Percentiles rank a stretch among this genome's conserved stretches.
Evolutionary conservation across 1,284 basidiomycete species (phyloP).

Genomic region (Entoloma clypeatum): DNA sequence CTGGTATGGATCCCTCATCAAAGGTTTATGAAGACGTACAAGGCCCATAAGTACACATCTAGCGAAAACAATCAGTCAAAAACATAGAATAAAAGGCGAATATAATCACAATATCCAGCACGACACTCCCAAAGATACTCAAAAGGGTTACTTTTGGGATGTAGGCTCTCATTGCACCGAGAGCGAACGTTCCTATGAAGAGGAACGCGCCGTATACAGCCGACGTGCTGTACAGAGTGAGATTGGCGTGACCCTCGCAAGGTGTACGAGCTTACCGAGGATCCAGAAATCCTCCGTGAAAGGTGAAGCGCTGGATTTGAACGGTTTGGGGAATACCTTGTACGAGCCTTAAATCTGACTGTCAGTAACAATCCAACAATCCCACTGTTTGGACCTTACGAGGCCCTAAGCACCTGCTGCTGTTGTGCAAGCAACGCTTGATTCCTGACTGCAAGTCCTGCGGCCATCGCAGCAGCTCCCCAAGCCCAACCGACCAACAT

Average conservation of each 20-base stretch:
- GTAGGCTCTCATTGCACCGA: slow-evolving; percentile 60
- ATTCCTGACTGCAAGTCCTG: slow-evolving; percentile 54
- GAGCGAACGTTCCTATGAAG: slow-evolving; percentile 57
- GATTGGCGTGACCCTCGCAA: slow-evolving; percentile 1
- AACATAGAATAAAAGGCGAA: not conserved
- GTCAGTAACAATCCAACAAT: not conserved
- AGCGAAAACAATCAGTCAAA: not conserved
- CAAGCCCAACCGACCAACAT: slow-evolving; percentile 74
- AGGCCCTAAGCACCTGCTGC: slow-evolving; percentile 41
- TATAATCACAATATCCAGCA: slow-evolving; percentile 48
- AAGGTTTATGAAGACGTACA: slow-evolving; percentile 30
- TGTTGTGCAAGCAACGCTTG: slow-evolving; percentile 46
- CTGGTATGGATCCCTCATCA: not conserved
- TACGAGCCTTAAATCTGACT: slow-evolving; percentile 33
- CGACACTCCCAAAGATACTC: slow-evolving; percentile 56
- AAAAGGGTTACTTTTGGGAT: slow-evolving; percentile 57
- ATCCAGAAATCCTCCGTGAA: slow-evolving; percentile 68
- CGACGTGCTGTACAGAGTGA: slow-evolving; percentile 38
- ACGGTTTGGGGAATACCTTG: slow-evolving; percentile 45
- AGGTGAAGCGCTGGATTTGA: slow-evolving; percentile 50
- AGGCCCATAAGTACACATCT: slow-evolving; percentile 45
- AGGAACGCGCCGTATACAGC: slow-evolving; percentile 71
- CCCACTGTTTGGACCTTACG: slow-evolving; percentile 14
- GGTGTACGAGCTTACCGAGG: slow-evolving; percentile 34
- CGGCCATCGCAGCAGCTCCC: slow-evolving; percentile 69